phyloP scores from a whole-genome alignment of 768 basidiomycete genomes.

The Scleroderma citrinum region DNA sequence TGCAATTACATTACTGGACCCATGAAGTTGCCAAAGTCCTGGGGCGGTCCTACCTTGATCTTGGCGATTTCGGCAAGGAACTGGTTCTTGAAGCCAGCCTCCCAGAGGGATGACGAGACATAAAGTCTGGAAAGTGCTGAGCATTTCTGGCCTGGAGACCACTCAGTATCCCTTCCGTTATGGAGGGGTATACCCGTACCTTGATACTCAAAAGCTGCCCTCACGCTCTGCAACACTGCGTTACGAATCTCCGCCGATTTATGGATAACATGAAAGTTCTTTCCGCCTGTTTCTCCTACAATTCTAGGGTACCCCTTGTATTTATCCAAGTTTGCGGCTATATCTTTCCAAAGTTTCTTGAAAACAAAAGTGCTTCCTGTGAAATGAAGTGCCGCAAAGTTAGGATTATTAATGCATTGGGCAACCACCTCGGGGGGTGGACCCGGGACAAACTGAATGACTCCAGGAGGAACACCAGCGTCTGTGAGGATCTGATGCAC shows the following conservation, averaged over 20 bases:
- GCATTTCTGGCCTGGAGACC: slow-evolving; percentile 79
- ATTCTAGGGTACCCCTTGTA: slow-evolving; percentile 91
- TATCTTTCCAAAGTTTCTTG: slow-evolving; percentile 95
- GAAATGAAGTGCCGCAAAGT: slow-evolving; percentile 90
- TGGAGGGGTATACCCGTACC: slow-evolving; percentile 34
- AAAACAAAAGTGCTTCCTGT: slow-evolving; percentile 95
- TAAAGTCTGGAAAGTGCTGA: slow-evolving; percentile 90
- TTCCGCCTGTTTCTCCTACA: slow-evolving; percentile 97
- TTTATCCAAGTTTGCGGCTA: slow-evolving; percentile 78
- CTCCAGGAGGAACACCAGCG: slow-evolving; percentile 89
- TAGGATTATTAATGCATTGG: slow-evolving; percentile 71
- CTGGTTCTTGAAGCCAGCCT: slow-evolving; percentile 76
- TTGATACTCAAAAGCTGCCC: slow-evolving; percentile 94
- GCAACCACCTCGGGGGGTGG: slow-evolving; percentile 80
- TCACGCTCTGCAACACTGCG: slow-evolving; percentile 83
- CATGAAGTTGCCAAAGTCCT: slow-evolving; percentile 81
- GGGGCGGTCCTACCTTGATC: slow-evolving; percentile 77
- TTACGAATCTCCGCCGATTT: slow-evolving; percentile 80
- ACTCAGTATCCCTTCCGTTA: neutral
- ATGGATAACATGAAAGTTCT: slow-evolving; percentile 97
- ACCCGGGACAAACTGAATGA: slow-evolving; percentile 96
- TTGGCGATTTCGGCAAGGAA: slow-evolving; percentile 70
- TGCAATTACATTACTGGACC: slow-evolving; percentile 86
- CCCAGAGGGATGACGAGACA: slow-evolving; percentile 84
- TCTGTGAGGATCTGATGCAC: slow-evolving; percentile 87